Conservation (phyloP, 2,329 filamentous ascomycete genomes). For the Dothidotthia symphoricarpi region DNA sequence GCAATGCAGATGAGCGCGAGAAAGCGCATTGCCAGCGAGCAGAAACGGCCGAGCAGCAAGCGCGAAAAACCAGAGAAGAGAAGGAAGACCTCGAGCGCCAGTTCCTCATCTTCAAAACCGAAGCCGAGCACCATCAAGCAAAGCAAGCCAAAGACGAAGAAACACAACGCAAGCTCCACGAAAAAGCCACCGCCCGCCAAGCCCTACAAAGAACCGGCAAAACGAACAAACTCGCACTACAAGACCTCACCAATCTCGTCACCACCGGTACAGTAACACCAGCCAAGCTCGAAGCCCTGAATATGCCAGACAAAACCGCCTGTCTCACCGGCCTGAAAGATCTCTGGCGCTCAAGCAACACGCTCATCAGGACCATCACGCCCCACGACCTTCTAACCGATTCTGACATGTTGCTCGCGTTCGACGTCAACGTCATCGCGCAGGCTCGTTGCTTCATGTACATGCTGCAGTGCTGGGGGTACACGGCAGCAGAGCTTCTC, state of each 20-base stretch:
- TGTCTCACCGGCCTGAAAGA: not conserved
- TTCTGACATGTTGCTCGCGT: not conserved
- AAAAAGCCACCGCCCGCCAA: too few species aligned
- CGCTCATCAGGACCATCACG: not conserved
- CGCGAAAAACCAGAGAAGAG: too few species aligned
- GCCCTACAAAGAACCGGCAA: not conserved
- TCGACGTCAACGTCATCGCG: not conserved
- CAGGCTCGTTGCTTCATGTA: not conserved
- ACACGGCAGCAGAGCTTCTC: not conserved
- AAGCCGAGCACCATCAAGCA: too few species aligned
- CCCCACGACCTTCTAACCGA: not conserved
- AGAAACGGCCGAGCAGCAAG: too few species aligned
- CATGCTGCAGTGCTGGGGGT: not conserved
- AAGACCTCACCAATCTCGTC: not conserved
- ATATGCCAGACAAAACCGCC: not conserved
- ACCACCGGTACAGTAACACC: not conserved
- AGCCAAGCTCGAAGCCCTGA: not conserved
- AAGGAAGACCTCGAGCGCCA: too few species aligned
- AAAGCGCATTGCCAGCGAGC: too few species aligned
- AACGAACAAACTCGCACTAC: not conserved
- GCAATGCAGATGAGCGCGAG: too few species aligned
- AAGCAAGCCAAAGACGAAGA: too few species aligned
- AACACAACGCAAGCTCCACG: too few species aligned
- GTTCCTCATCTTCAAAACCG: too few species aligned
- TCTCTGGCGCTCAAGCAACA: not conserved